Base-by-base conservation (phyloP, 2,329 filamentous ascomycete species). In the Fonsecaea pedrosoi region DNA sequence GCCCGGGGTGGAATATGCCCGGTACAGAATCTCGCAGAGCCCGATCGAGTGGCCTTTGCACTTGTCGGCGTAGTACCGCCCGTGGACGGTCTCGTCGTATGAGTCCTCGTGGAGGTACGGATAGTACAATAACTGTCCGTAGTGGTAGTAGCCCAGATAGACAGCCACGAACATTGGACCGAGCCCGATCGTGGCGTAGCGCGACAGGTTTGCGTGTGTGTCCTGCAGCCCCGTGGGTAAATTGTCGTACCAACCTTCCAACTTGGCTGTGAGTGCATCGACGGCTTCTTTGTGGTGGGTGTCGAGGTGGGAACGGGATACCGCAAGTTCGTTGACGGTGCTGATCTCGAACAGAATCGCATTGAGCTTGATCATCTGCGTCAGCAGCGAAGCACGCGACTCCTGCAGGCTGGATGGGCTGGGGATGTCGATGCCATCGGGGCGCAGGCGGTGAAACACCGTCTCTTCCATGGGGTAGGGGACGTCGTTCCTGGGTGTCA, bases 101-200 rank as follows among this genome's bases (percentile, higher is more conserved):
- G 70, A 69, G 32, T 76, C 73, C 25, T 76, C 73, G 54, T 79
- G 77, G 0, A 84, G 75, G 68, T 81, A 83, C 59, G 80, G 80
- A 65, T 83, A 84, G 72, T 80, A 82, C 4, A 84, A 77, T n/a
- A 84, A 74, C 59, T 82, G 79, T 4, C 77, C 76, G 66, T 80
- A 83, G 70, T 84, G 78, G 58, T 83, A 80, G 65, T 82, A 83
- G 3, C 81, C 81, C 1, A 84, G 72, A 66, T 84, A 80, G 1
- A 84, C 75, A 1, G 80, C 80, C 1, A 80, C 78, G 61, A 82
- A 83, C 21, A 78, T 75, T 4, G 78, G 75, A 2, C 82, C 82
- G 3, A 82, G 75, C 1, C 81, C 80, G 35, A 78, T 72, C 0
- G 73, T 68, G n/a, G 77, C 72, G 60, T 78, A 80, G 5, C 70